These are phyloP conservation scores for Penicillium sp. DNA, from an alignment of 2,329 filamentous ascomycete genomes.

Conservation along the genomic window DNA sequence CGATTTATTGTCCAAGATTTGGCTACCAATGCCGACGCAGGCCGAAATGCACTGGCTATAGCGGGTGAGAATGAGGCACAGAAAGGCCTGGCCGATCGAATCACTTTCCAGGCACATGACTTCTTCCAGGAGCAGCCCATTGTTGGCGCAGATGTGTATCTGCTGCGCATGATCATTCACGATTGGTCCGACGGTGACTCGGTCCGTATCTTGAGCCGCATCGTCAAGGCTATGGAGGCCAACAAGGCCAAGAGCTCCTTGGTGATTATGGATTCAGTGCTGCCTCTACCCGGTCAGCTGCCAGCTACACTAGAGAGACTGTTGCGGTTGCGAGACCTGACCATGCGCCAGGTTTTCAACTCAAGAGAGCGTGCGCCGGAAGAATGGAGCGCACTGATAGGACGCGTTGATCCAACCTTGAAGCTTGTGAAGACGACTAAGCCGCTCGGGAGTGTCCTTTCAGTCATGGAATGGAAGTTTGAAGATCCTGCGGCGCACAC, in stretches of 20 bases:
- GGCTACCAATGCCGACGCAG: no score
- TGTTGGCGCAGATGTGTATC: constrained; percentile 37
- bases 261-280: constrained; percentile 35
- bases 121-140: constrained; percentile 45
- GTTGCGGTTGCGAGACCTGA: constrained; percentile 39
- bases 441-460: constrained; percentile 29
- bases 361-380: constrained; percentile 39
- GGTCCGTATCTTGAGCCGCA: constrained; percentile 38
- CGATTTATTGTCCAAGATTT: no score
- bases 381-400: constrained; percentile 39
- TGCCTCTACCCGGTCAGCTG: constrained; percentile 35
- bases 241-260: constrained; percentile 21
- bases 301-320: constrained; percentile 26
- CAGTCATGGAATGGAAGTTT: constrained; percentile 7
- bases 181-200: constrained; percentile 47
- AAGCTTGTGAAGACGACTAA: constrained; percentile 21
- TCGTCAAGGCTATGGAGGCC: constrained; percentile 38
- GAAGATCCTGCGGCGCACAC: no score
- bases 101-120: constrained; percentile 39
- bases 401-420: constrained; percentile 28
- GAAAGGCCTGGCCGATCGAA: constrained; percentile 16
- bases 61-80: no score
- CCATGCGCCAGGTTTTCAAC: constrained; percentile 44
- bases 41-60: no score
- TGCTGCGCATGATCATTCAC: constrained; percentile 47